Conservation (phyloP, 495 filamentous ascomycete genomes). For the Penicillium riverlandense region DNA sequence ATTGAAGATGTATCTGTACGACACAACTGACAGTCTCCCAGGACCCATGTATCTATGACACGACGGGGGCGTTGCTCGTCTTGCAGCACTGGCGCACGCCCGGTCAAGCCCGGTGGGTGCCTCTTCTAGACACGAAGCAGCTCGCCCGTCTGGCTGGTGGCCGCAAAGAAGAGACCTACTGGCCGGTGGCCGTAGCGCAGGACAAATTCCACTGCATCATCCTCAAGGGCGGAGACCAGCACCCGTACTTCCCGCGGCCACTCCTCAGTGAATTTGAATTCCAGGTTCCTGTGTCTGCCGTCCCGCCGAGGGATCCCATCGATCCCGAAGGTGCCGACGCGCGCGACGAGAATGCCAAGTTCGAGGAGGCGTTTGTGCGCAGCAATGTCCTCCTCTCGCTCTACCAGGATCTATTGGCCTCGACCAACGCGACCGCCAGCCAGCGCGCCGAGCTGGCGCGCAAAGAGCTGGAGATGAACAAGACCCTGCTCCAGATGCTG, state of each 20-base stretch:
- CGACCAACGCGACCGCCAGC: conserved; percentile 47
- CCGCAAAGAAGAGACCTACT: conserved; percentile 83
- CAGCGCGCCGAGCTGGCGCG: conserved; percentile 64
- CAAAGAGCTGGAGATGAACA: conserved; percentile 76
- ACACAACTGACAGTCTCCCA: conserved; percentile 22
- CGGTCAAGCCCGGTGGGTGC: conserved; percentile 84
- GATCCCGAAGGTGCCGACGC: conserved; percentile 32
- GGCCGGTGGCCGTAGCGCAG: conserved; percentile 89
- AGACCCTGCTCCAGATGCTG: conserved; percentile 80
- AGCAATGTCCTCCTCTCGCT: conserved; percentile 62
- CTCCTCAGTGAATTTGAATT: conserved; percentile 93
- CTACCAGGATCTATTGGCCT: conserved; percentile 59
- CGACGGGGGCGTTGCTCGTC: conserved; percentile 75
- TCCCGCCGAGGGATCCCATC: conserved; percentile 25
- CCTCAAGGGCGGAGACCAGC: conserved; percentile 85
- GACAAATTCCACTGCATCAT: conserved; percentile 98
- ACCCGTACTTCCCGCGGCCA: conserved; percentile 92
- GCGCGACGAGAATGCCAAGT: conserved; percentile 31
- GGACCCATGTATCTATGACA: conserved; percentile 94
- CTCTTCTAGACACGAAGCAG: conserved; percentile 79
- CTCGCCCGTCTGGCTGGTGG: conserved; percentile 76
- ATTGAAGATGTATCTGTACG: neutral
- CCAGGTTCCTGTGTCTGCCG: conserved; percentile 65
- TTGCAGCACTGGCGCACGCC: conserved; percentile 84
- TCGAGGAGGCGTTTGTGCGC: conserved; percentile 79